Percentiles rank a stretch among this genome's conserved stretches.
Evolutionary conservation across 768 basidiomycete species (phyloP).

Genomic region (Clitopilus passeckerianus): DNA sequence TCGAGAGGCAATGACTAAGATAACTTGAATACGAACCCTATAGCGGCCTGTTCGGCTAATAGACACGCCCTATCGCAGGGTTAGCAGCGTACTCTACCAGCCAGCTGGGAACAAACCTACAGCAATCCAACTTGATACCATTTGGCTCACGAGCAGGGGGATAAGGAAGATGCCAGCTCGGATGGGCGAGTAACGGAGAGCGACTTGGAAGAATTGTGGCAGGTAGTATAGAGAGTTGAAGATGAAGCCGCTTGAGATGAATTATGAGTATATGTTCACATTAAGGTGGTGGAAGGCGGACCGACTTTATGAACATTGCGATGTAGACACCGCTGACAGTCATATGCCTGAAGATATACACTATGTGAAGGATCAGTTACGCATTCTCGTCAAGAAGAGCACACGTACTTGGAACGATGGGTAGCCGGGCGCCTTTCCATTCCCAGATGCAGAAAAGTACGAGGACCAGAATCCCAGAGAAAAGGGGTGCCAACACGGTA

Average conservation of each 20-base stretch:
- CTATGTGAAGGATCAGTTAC: constrained; percentile 13
- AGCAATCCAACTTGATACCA: constrained; percentile 48
- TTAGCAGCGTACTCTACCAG: neutral
- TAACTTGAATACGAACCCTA: constrained; percentile 27
- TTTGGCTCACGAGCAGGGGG: constrained; percentile 64
- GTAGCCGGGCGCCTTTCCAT: constrained; percentile 63
- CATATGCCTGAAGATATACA: constrained; percentile 65
- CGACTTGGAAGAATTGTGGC: constrained; percentile 74
- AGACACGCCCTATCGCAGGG: constrained; percentile 42
- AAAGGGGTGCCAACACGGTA: constrained; percentile 54
- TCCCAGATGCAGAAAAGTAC: constrained; percentile 66
- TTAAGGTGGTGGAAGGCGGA: neutral
- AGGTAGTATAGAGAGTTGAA: constrained; percentile 67
- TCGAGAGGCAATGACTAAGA: neutral
- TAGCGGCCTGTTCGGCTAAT: constrained; percentile 65
- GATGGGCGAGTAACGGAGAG: constrained; percentile 60
- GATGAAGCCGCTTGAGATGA: constrained; percentile 43
- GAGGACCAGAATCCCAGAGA: constrained; percentile 49
- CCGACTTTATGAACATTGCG: constrained; percentile 65
- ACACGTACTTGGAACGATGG: constrained; percentile 63
- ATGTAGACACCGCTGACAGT: constrained; percentile 69
- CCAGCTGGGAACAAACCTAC: constrained; percentile 26
- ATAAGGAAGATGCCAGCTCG: constrained; percentile 56
- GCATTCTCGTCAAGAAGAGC: neutral
- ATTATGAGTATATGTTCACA: neutral